Conservation (phyloP, 495 filamentous ascomycete genomes). For the Trypethelium eluteriae region DNA sequence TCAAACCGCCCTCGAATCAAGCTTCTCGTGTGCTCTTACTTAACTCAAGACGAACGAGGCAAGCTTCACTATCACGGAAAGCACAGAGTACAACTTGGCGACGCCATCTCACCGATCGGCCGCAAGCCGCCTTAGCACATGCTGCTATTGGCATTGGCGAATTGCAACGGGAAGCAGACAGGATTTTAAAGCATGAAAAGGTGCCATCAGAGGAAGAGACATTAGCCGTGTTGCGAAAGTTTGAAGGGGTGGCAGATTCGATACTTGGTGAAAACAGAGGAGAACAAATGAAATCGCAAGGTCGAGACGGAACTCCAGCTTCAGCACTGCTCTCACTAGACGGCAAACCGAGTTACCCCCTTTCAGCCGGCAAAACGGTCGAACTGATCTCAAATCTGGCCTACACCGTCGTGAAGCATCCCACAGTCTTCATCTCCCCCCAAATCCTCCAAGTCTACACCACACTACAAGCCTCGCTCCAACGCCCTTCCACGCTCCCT, state of each 20-base stretch:
- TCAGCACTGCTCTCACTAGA: conserved; percentile 34
- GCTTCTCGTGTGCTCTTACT: background rate
- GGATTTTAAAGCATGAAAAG: conserved; percentile 1
- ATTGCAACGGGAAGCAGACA: background rate
- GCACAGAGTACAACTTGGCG: background rate
- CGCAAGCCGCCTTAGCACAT: background rate
- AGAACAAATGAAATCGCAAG: background rate
- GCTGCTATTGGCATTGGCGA: background rate
- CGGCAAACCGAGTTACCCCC: conserved; percentile 17
- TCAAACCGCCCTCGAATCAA: background rate
- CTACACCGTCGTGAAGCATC: conserved; percentile 61
- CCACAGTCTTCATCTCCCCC: conserved; percentile 74
- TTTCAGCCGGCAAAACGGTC: conserved; percentile 26
- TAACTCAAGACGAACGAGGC: background rate
- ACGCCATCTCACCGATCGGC: background rate
- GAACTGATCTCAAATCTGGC: conserved; percentile 47
- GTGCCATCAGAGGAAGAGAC: conserved; percentile 20
- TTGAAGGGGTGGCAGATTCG: conserved; percentile 14
- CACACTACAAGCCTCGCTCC: conserved; percentile 60
- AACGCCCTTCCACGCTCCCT: conserved; percentile 64
- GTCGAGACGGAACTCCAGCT: conserved; percentile 26
- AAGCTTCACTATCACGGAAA: background rate
- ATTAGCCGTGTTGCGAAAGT: conserved; percentile 21
- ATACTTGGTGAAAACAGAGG: conserved; percentile 14
- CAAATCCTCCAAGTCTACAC: conserved; percentile 62